phyloP scores from a whole-genome alignment of 2,329 filamentous ascomycete species.

The Chalaropsis thielavioides region DNA sequence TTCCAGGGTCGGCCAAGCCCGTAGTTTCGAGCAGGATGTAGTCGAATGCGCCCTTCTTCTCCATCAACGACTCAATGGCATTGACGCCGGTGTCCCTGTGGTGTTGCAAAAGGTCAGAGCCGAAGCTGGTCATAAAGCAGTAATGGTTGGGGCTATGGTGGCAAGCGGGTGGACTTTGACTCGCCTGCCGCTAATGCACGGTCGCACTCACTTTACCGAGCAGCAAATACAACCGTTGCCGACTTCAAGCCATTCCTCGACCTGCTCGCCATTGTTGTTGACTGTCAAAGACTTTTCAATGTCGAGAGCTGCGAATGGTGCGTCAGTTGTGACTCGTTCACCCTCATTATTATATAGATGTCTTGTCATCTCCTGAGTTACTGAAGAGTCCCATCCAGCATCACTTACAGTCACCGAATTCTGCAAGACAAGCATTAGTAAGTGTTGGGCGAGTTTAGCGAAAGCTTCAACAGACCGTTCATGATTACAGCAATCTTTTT shows the following conservation, averaged over 20 bases:
- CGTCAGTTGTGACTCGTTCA: slow-evolving; percentile 17
- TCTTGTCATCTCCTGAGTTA: too few species aligned
- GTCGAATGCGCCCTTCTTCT: slow-evolving; percentile 83
- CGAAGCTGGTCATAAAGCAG: background rate
- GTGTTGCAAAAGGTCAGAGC: background rate
- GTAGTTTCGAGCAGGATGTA: slow-evolving; percentile 97
- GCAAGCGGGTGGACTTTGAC: too few species aligned
- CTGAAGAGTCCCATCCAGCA: too few species aligned
- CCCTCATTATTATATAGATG: slow-evolving; percentile 2
- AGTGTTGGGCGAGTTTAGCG: background rate
- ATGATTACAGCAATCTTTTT: slow-evolving; percentile 97
- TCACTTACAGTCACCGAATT: slow-evolving; percentile 64
- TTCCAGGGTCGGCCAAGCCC: slow-evolving; percentile 85
- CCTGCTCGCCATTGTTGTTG: slow-evolving; percentile 65
- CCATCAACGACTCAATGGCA: slow-evolving; percentile 91
- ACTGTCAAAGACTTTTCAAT: slow-evolving; percentile 94
- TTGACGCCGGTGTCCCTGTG: slow-evolving; percentile 75
- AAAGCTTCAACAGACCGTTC: slow-evolving; percentile 45
- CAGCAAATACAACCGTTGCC: slow-evolving; percentile 97
- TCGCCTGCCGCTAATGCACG: background rate
- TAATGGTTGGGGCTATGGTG: too few species aligned
- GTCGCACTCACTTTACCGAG: slow-evolving; percentile 63
- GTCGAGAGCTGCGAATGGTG: slow-evolving; percentile 51
- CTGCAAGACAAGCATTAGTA: slow-evolving; percentile 30
- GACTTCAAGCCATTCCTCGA: slow-evolving; percentile 89